A percentile compares a stretch with the other conserved stretches of the same genome.
phyloP scores from a whole-genome alignment of 768 basidiomycete species.

The Dacryopinax primogenitus region DNA sequence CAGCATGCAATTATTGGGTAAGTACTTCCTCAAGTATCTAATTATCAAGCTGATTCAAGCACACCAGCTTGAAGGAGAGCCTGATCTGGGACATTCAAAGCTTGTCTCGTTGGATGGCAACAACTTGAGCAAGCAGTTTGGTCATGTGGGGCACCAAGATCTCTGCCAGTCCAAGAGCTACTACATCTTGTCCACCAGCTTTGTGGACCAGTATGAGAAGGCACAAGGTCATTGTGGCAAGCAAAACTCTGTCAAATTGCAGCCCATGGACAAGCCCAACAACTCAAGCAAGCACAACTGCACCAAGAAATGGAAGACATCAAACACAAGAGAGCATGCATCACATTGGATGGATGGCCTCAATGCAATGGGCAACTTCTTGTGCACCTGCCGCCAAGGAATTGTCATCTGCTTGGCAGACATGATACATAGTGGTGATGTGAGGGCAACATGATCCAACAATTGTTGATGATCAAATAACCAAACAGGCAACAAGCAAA shows the following conservation, averaged over 20 bases:
- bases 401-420: neutral
- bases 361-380: neutral
- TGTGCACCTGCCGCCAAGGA: neutral
- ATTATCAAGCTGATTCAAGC: neutral
- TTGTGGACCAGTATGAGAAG: neutral
- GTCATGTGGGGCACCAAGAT: conserved; percentile 21
- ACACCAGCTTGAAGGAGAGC: conserved; percentile 26
- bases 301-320: neutral
- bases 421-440: no score
- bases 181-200: neutral
- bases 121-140: no score
- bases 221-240: neutral
- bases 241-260: neutral
- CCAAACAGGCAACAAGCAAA: no score
- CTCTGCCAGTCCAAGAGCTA: neutral
- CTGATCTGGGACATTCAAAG: conserved; percentile 19
- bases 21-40: neutral
- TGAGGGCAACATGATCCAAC: no score
- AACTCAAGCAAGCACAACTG: neutral
- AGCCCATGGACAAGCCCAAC: neutral
- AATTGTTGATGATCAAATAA: no score
- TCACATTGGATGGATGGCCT: neutral
- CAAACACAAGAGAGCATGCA: neutral
- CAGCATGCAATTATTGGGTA: neutral
- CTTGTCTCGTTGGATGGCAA: conserved; percentile 27